Evolutionary conservation across 2,329 filamentous ascomycete genomes (phyloP).

Genomic region (Hymenoscyphus fraxineus): DNA sequence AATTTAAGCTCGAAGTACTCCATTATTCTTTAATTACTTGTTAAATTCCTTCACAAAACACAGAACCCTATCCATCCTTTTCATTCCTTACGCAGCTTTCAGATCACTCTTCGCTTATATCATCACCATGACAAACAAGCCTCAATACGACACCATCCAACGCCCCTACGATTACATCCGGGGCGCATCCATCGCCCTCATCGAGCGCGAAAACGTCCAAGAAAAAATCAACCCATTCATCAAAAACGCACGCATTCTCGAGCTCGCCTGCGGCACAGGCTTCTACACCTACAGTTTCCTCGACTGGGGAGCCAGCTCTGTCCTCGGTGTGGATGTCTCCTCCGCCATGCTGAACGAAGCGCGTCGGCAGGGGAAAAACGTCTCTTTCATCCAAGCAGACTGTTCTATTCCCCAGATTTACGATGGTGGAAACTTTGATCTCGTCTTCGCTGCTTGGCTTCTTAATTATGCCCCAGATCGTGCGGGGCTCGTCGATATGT

Average conservation of each 20-base stretch:
- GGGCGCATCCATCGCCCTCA: neutral
- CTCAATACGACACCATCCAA: neutral
- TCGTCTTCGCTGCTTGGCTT: constrained; percentile 38
- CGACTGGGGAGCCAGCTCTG: constrained; percentile 35
- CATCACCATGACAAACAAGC: neutral
- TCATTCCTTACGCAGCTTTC: no score
- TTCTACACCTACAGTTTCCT: constrained; percentile 36
- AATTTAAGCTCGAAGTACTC: no score
- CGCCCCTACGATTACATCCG: neutral
- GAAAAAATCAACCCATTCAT: constrained; percentile 22
- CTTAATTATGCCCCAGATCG: constrained; percentile 37
- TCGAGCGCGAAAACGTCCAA: constrained; percentile 25
- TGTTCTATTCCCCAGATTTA: constrained; percentile 29
- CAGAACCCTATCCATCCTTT: no score
- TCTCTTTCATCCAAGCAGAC: constrained; percentile 28
- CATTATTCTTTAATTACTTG: no score
- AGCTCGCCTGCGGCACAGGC: constrained; percentile 39
- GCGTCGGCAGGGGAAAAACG: constrained; percentile 9
- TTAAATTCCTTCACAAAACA: no score
- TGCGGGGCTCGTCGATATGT: constrained; percentile 36
- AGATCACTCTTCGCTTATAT: no score
- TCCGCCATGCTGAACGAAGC: constrained; percentile 35
- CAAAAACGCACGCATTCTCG: constrained; percentile 32
- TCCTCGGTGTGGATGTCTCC: constrained; percentile 39
- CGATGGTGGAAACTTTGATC: constrained; percentile 33